These are phyloP conservation scores for Umbelopsis sp. DNA, from an alignment of 192 early-diverging fungal genomes.

Conservation along the genomic window DNA sequence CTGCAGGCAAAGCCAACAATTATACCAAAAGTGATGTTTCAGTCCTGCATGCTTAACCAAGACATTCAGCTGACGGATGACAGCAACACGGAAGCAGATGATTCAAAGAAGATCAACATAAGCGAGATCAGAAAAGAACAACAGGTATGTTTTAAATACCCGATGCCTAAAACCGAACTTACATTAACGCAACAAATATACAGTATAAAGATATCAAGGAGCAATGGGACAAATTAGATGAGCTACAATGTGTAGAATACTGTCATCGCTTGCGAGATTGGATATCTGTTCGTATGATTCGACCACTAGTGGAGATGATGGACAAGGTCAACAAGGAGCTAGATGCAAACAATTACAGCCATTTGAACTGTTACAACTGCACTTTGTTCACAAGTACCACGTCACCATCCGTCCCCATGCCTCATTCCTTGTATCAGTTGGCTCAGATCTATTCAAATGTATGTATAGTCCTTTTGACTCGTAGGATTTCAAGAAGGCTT, in stretches of 20 bases:
- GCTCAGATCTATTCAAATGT: slow-evolving; percentile 12
- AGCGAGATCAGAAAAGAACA: slow-evolving; percentile 18
- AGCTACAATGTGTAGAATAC: slow-evolving; percentile 13
- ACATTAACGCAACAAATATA: not conserved
- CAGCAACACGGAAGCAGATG: not conserved
- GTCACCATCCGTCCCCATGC: slow-evolving; percentile 11
- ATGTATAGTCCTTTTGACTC: not conserved
- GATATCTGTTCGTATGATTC: slow-evolving; percentile 17
- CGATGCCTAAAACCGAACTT: not conserved
- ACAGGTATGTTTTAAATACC: not conserved
- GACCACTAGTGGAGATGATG: slow-evolving; percentile 3
- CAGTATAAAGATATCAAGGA: slow-evolving; percentile 15
- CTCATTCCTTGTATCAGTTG: slow-evolving; percentile 15
- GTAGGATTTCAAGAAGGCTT: too few species aligned
- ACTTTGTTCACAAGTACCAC: slow-evolving; percentile 5
- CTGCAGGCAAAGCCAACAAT: not conserved
- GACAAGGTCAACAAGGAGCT: slow-evolving; percentile 17
- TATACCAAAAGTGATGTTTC: slow-evolving; percentile 12
- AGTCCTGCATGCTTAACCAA: slow-evolving; percentile 17
- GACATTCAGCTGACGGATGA: slow-evolving; percentile 3
- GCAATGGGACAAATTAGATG: slow-evolving; percentile 16
- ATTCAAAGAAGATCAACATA: slow-evolving; percentile 11
- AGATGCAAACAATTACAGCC: slow-evolving; percentile 12
- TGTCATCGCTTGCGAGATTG: slow-evolving; percentile 9
- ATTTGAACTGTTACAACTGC: slow-evolving; percentile 20